Evolutionary conservation across 139 green algal genomes (phyloP).

Genomic region (Chlorella sp.): DNA sequence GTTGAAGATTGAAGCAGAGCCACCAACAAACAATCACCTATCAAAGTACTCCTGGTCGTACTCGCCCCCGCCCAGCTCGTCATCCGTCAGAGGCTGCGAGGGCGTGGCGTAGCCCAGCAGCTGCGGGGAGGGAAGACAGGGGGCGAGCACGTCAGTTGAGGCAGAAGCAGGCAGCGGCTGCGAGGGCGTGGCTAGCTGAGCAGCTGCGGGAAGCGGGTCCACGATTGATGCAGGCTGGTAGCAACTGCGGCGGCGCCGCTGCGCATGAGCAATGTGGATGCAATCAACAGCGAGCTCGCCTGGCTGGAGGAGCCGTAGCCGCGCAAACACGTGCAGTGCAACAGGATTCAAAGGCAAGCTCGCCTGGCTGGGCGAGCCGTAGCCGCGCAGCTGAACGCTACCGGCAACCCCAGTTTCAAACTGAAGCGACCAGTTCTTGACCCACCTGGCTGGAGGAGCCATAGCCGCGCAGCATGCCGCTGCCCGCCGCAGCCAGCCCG

Average conservation of each 20-base stretch:
- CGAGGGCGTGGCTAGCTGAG: not conserved
- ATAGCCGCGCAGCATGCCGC: conserved; percentile 2
- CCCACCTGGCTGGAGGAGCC: conserved; percentile 30
- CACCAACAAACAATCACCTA: not conserved
- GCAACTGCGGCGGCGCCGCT: too few relatives aligned
- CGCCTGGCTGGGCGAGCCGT: too few relatives aligned
- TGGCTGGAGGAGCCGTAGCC: too few relatives aligned
- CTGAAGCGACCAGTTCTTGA: too few relatives aligned
- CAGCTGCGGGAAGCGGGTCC: not conserved
- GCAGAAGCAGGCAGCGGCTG: not conserved
- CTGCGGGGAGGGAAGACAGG: not conserved
- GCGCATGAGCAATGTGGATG: too few relatives aligned
- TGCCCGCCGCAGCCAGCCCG: not conserved
- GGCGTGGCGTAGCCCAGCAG: conserved; percentile 4
- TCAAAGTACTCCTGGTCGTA: conserved; percentile 37
- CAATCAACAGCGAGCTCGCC: too few relatives aligned
- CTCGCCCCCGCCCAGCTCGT: not conserved
- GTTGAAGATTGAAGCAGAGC: not conserved
- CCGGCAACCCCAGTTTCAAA: too few relatives aligned
- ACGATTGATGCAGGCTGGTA: not conserved
- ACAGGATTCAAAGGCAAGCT: too few relatives aligned
- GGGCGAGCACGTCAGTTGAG: not conserved
- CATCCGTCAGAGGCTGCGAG: not conserved
- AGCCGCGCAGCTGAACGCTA: too few relatives aligned
- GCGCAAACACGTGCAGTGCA: too few relatives aligned